Percentiles rank a stretch among this genome's conserved stretches.
Evolutionary conservation across 2,329 filamentous ascomycete genomes (phyloP).

Genomic region (Colletotrichum theobromicola): DNA sequence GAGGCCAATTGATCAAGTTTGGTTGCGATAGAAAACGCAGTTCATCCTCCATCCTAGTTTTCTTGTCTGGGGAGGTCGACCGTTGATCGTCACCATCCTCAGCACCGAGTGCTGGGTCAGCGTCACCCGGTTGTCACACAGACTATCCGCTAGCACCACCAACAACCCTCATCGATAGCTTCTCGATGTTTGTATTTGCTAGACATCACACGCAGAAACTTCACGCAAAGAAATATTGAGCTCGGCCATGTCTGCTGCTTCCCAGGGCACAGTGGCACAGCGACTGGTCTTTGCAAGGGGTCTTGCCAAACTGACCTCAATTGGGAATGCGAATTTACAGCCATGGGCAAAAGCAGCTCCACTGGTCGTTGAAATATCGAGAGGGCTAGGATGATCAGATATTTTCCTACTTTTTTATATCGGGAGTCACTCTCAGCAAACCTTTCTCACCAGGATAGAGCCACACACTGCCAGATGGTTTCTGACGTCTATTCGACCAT

Average conservation of each 20-base stretch:
- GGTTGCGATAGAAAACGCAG: background rate
- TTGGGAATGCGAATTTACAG: background rate
- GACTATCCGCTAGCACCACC: background rate
- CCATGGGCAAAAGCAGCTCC: background rate
- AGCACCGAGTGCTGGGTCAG: background rate
- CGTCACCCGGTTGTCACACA: background rate
- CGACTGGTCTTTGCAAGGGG: background rate
- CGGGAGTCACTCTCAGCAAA: background rate
- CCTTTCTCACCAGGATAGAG: background rate
- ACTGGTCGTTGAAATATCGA: background rate
- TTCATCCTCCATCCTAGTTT: background rate
- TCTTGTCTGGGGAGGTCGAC: background rate
- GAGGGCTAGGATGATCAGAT: background rate
- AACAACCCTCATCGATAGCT: background rate
- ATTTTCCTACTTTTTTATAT: background rate
- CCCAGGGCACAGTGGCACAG: background rate
- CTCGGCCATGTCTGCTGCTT: background rate
- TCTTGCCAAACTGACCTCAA: background rate
- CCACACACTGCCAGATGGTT: background rate
- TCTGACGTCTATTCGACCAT: slow-evolving; percentile 1
- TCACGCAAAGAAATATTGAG: background rate
- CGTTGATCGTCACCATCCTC: background rate
- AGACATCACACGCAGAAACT: background rate
- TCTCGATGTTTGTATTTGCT: background rate
- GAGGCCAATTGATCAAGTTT: background rate